phyloP scores from a whole-genome alignment of 2,329 filamentous ascomycete genomes.

The Colletotrichum phormii region DNA sequence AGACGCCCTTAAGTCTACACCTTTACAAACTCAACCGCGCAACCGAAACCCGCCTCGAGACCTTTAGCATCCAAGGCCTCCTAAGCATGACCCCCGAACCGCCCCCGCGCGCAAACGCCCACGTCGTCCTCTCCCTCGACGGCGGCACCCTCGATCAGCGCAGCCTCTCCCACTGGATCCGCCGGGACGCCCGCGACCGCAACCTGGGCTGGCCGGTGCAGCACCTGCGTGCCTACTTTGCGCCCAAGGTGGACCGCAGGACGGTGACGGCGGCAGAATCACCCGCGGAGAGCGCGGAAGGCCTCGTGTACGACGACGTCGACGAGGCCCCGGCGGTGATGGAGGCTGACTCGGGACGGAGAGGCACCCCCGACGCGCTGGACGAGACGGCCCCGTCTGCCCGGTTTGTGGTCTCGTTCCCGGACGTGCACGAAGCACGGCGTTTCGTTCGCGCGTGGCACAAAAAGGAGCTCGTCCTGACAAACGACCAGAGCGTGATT shows the following conservation, averaged over 20 bases:
- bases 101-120: slow-evolving; percentile 39
- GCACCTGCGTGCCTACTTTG: slow-evolving; percentile 33
- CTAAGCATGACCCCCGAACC: slow-evolving; percentile 34
- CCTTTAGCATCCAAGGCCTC: slow-evolving; percentile 32
- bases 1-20: slow-evolving; percentile 39
- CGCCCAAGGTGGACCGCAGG: slow-evolving; percentile 16
- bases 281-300: background rate
- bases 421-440: slow-evolving; percentile 46
- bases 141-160: slow-evolving; percentile 44
- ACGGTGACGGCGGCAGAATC: background rate
- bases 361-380: background rate
- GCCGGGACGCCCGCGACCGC: slow-evolving; percentile 54
- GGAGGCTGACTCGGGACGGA: background rate
- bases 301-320: slow-evolving; percentile 1
- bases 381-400: slow-evolving; percentile 27
- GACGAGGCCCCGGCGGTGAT: slow-evolving; percentile 11
- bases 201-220: slow-evolving; percentile 40
- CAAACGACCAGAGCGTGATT: slow-evolving; percentile 8
- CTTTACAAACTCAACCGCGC: slow-evolving; percentile 31
- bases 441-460: slow-evolving; percentile 57
- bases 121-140: slow-evolving; percentile 51
- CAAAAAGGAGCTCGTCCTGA: slow-evolving; percentile 42
- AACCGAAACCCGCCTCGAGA: slow-evolving; percentile 43
- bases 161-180: slow-evolving; percentile 51
- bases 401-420: slow-evolving; percentile 49